These are phyloP conservation scores for Ziziphus jujuba DNA, from an alignment of 306 rosid species.

Conservation along the genomic window DNA sequence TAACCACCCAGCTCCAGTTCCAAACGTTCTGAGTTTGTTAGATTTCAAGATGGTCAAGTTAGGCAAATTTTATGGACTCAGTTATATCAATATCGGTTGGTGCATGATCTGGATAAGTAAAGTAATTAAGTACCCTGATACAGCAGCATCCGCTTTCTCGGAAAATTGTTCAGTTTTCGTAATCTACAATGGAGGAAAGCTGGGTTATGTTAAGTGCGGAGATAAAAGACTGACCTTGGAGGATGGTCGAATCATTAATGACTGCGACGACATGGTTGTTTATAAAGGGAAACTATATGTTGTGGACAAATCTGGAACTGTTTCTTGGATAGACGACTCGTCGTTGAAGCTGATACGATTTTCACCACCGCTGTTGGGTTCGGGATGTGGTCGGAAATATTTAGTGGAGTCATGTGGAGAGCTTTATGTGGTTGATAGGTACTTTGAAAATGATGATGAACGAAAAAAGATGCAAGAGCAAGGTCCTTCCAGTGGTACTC, in stretches of 20 bases:
- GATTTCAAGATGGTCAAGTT: constrained; percentile 32
- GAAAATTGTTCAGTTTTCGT: constrained; percentile 12
- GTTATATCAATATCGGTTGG: background rate
- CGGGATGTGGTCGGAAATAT: constrained; percentile 12
- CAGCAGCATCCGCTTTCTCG: no score
- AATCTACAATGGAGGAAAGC: constrained; percentile 14
- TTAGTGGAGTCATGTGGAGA: constrained; percentile 40
- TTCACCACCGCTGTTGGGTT: constrained; percentile 23
- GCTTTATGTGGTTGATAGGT: constrained; percentile 39
- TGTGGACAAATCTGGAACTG: constrained; percentile 34
- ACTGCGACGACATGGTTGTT: constrained; percentile 33
- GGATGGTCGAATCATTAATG: no score
- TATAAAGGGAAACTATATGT: constrained; percentile 33
- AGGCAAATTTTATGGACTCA: constrained; percentile 32
- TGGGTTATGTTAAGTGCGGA: constrained; percentile 15
- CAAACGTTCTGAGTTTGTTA: constrained; percentile 25
- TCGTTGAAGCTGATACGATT: constrained; percentile 28
- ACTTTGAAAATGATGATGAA: background rate
- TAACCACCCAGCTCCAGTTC: no score
- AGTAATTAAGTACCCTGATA: background rate
- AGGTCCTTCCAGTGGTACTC: no score
- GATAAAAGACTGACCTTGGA: constrained; percentile 8
- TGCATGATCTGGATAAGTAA: no score
- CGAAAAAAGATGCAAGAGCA: no score
- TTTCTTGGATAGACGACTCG: constrained; percentile 30